Conservation (phyloP, 352 stramenopile genomes). For the Phytopythium aichiense region DNA sequence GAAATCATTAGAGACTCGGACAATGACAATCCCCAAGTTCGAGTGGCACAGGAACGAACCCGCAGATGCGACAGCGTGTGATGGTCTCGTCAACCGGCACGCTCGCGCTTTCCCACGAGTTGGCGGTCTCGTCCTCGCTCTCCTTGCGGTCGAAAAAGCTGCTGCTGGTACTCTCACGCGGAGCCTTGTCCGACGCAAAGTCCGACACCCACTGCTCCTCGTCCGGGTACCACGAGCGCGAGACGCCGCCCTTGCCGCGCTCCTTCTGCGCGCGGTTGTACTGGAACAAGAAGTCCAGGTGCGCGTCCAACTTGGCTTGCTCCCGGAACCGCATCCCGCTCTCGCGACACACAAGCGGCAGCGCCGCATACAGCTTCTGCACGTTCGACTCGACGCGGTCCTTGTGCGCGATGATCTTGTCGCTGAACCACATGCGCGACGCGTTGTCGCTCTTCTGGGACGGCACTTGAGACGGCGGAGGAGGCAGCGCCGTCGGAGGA, state of each 20-base stretch:
- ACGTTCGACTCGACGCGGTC: conserved; percentile 83
- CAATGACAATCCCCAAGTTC: neutral
- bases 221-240: conserved; percentile 77
- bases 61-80: conserved; percentile 81
- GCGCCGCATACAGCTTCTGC: conserved; percentile 78
- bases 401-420: conserved; percentile 80
- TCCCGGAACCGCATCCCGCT: conserved; percentile 80
- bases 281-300: conserved; percentile 86
- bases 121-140: conserved; percentile 45
- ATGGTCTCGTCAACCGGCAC: conserved; percentile 80
- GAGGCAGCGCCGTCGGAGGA: conserved; percentile 9
- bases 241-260: conserved; percentile 75
- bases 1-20: neutral
- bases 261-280: conserved; percentile 82
- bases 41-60: conserved; percentile 23
- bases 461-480: conserved; percentile 11
- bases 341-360: conserved; percentile 76
- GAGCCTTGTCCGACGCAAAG: conserved; percentile 51
- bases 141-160: conserved; percentile 72
- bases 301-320: conserved; percentile 68
- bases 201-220: conserved; percentile 81
- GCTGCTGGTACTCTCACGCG: conserved; percentile 70
- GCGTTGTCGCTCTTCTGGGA: conserved; percentile 29
- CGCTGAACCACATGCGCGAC: conserved; percentile 84
- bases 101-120: conserved; percentile 54